Evolutionary conservation across 108 stramenopile species (phyloP).

Genomic region (Parietichytrium sp.): DNA sequence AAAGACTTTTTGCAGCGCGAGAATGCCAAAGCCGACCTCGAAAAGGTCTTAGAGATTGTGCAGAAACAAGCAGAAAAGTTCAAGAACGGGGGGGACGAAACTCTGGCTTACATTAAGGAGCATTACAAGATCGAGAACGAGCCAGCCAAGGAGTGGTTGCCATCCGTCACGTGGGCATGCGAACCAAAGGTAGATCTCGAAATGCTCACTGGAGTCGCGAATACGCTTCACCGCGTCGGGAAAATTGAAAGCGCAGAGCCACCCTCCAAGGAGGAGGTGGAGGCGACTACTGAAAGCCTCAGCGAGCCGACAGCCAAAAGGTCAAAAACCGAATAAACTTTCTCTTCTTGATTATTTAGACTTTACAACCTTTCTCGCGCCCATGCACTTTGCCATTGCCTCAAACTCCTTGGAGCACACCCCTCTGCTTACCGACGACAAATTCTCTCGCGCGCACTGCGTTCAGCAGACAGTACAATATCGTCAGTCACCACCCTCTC

Average conservation of each 20-base stretch:
- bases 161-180: conserved; percentile 3
- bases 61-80: neutral
- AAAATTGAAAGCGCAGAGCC: conserved; percentile 1
- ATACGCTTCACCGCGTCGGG: conserved; percentile 9
- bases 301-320: no score
- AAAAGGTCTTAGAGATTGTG: neutral
- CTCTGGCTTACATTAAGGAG: neutral
- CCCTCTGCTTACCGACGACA: no score
- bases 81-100: neutral
- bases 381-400: no score
- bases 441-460: no score
- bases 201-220: conserved; percentile 17
- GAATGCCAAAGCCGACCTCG: neutral
- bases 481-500: no score
- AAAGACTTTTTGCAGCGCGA: neutral
- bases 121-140: neutral
- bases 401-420: no score
- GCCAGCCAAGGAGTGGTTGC: conserved; percentile 27
- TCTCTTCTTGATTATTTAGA: no score
- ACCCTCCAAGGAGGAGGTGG: neutral
- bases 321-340: no score
- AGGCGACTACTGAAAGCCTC: neutral
- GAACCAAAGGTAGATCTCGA: neutral
- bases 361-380: no score
- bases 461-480: no score